Base-by-base conservation (phyloP, 208 protist species). In the Leishmania guyanensis region DNA sequence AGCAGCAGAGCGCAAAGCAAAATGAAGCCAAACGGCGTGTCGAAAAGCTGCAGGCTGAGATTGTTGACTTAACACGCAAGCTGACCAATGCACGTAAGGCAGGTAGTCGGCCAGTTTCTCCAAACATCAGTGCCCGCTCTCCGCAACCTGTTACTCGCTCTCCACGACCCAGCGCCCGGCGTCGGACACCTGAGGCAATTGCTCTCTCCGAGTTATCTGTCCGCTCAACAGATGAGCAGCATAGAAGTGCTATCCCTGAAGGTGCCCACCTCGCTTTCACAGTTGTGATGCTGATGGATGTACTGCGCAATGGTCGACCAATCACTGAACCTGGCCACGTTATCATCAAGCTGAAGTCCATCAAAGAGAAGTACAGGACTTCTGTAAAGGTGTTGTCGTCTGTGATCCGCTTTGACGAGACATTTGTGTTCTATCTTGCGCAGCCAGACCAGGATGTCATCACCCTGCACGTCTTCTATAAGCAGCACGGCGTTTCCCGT, bases 281-380 rank as follows among this genome's bases (percentile, higher is more conserved):
- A 20, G 80, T 97, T 78, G 92, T 97, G 58, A 85, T 95, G 71
- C 60, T 97, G 69, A 84, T 75, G 22, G 89, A 92, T 85, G 73
- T 97, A 17, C 65, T 90, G 58, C 88, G 90, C 50, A 94, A 95
- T 74, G 91, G 90, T 26, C 75, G 78, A 56, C 84, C 87, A 17
- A 92, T 97, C 76, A 94, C 89, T 8, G 92, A 94, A 53, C 89
- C 92, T 17, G 94, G 94, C 17, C 89, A 93, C 76, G 77, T 97
- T 16, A 86, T 95, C 79, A 93, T 97, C 75, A 97, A 97, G 78
- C 85, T 95, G 29, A 97, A 97, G 84, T 97, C 94, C 43, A 92
- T 97, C 62, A 97, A 97, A 79, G 94, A 97, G 79, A 97, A 97
- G 83, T 97, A 97, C 79, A 97, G 96, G 77, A 97, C 94, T 8